phyloP scores from a whole-genome alignment of 2,329 filamentous ascomycete species.

The Triangularia setosa region DNA sequence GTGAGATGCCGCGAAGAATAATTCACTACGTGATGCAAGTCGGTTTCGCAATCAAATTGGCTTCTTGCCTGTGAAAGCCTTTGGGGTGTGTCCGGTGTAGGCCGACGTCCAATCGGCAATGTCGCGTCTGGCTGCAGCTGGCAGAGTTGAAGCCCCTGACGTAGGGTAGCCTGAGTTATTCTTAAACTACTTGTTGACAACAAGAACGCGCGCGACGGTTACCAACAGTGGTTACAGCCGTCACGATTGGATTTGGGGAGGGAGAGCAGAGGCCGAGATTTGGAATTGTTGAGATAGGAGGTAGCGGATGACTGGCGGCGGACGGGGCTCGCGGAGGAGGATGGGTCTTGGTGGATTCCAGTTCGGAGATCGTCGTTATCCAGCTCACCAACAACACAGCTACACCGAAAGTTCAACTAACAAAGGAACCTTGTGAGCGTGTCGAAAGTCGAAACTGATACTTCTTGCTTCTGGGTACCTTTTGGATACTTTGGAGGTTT shows the following conservation, averaged over 20 bases:
- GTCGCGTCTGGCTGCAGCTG: slow-evolving; percentile 3
- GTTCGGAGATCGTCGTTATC: slow-evolving; percentile 6
- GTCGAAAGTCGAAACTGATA: not conserved
- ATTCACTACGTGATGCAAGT: slow-evolving; percentile 1
- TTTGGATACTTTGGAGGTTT: not conserved
- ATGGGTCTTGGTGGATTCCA: slow-evolving; percentile 1
- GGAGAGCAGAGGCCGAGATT: not conserved
- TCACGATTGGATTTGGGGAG: not conserved
- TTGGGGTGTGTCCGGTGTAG: not conserved
- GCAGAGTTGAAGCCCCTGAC: not conserved
- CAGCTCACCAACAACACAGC: not conserved
- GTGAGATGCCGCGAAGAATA: slow-evolving; percentile 9
- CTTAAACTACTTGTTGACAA: not conserved
- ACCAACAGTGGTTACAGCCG: not conserved
- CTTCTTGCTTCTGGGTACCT: not conserved
- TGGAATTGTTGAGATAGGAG: slow-evolving; percentile 6
- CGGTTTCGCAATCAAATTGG: not conserved
- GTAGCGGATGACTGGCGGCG: not conserved
- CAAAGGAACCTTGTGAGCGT: not conserved
- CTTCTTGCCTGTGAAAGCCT: not conserved
- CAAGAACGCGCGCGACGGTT: not conserved
- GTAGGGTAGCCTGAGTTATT: not conserved
- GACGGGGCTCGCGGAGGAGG: not conserved
- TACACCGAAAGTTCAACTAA: not conserved
- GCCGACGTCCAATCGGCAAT: not conserved